A percentile compares a stretch with the other conserved stretches of the same genome.
Evolutionary conservation across 2,329 filamentous ascomycete species (phyloP).

Genomic region (Aspergillus eucalypticola): DNA sequence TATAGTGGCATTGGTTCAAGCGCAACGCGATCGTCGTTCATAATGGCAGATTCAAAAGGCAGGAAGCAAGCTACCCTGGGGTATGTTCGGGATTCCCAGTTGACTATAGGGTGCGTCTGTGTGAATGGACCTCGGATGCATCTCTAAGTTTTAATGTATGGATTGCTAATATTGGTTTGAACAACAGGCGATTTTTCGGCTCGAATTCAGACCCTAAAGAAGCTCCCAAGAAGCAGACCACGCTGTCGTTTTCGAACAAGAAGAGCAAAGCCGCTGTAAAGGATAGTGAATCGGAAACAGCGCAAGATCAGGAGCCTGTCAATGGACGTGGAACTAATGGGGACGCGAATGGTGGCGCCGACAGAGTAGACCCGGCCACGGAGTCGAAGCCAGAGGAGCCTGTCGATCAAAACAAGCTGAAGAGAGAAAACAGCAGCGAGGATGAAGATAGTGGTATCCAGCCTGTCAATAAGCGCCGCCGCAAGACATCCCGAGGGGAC

Average conservation of each 20-base stretch:
- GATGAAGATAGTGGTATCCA: conserved; percentile 47
- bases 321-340: conserved; percentile 5
- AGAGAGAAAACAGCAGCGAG: conserved; percentile 32
- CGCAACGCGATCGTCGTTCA: background rate
- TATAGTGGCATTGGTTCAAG: background rate
- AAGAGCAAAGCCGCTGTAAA: conserved; percentile 45
- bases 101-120: conserved; percentile 67
- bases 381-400: conserved; percentile 10
- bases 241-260: conserved; percentile 68
- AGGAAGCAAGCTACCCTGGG: conserved; percentile 78
- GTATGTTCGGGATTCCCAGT: conserved; percentile 78
- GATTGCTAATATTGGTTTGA: background rate
- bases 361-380: conserved; percentile 16
- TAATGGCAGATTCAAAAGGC: conserved; percentile 23
- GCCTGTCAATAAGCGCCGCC: conserved; percentile 59
- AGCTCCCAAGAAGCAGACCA: conserved; percentile 71
- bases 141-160: background rate
- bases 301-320: conserved; percentile 22
- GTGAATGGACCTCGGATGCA: background rate
- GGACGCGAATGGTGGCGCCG: conserved; percentile 16
- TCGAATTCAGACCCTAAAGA: conserved; percentile 59
- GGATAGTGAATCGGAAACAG: conserved; percentile 26
- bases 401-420: conserved; percentile 14
- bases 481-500: conserved; percentile 32
- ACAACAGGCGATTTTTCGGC: conserved; percentile 81